Evolutionary conservation across 306 rosid species (phyloP).

Genomic region (Benincasa hispida): DNA sequence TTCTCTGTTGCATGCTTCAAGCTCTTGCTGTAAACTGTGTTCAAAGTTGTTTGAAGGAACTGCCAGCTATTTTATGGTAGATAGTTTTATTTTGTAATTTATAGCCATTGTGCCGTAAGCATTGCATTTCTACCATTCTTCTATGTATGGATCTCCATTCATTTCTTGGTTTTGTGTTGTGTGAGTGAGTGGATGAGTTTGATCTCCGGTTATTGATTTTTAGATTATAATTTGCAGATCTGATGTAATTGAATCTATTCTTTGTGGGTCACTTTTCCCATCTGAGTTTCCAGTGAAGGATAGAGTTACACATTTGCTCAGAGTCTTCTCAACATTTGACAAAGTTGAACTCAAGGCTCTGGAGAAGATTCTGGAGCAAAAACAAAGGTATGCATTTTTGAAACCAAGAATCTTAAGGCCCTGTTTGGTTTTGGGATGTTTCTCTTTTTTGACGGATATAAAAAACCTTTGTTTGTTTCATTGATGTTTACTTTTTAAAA

Average conservation of each 20-base stretch:
- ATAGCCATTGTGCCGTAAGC: neutral
- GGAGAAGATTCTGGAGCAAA: slow-evolving; percentile 93
- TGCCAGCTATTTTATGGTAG: neutral
- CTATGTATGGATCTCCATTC: neutral
- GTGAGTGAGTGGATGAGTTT: slow-evolving; percentile 9
- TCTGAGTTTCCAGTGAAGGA: slow-evolving; percentile 45
- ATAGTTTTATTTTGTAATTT: neutral
- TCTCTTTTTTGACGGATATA: no score
- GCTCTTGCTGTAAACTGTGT: neutral
- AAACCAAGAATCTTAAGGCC: slow-evolving; percentile 12
- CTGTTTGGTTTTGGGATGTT: neutral
- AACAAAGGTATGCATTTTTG: slow-evolving; percentile 57
- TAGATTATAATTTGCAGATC: slow-evolving; percentile 49
- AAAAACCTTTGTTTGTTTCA: no score
- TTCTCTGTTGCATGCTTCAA: neutral
- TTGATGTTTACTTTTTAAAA: neutral
- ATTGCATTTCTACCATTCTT: neutral
- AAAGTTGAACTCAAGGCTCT: slow-evolving; percentile 95
- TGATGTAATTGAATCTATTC: slow-evolving; percentile 73
- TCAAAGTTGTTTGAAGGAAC: neutral
- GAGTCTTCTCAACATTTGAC: slow-evolving; percentile 62
- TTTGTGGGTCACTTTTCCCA: slow-evolving; percentile 77
- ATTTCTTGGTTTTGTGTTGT: neutral
- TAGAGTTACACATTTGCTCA: slow-evolving; percentile 71
- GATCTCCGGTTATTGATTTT: slow-evolving; percentile 7